Evolutionary conservation across 805 yeast species (phyloP).

Genomic region (Middelhovenomyces tepae): DNA sequence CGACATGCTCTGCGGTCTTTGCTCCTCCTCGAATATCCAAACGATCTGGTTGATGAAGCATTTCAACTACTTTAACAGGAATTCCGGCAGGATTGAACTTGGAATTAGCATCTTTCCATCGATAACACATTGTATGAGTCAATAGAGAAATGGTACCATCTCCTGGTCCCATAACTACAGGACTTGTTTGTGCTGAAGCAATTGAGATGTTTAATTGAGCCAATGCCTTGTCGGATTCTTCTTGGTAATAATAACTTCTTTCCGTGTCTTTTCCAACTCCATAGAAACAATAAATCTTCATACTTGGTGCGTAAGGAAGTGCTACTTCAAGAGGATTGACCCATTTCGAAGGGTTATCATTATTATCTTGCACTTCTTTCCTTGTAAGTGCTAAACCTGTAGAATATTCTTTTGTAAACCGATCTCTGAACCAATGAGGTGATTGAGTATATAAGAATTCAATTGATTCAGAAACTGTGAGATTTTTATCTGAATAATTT

Average conservation of each 20-base stretch:
- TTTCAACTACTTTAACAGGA: conserved; percentile 74
- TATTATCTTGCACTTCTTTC: conserved; percentile 53
- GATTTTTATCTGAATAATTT: conserved; percentile 37
- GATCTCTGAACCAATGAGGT: conserved; percentile 65
- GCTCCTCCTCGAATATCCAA: conserved; percentile 97
- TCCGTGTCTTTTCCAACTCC: conserved; percentile 98
- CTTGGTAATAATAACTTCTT: conserved; percentile 79
- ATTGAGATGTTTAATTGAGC: conserved; percentile 62
- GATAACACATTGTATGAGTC: conserved; percentile 85
- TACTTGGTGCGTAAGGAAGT: conserved; percentile 86
- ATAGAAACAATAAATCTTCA: conserved; percentile 82
- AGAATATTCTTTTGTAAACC: conserved; percentile 66
- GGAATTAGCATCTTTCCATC: conserved; percentile 61
- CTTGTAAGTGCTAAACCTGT: conserved; percentile 60
- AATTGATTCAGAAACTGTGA: conserved; percentile 60
- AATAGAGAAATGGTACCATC: conserved; percentile 90
- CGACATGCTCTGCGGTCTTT: conserved; percentile 96
- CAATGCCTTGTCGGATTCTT: conserved; percentile 45
- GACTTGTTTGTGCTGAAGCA: conserved; percentile 50
- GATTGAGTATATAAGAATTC: conserved; percentile 54
- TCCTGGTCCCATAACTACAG: conserved; percentile 82
- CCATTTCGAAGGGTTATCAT: conserved; percentile 76
- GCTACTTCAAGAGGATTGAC: conserved; percentile 89
- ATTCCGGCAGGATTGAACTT: conserved; percentile 72
- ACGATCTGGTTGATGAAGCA: conserved; percentile 85